Base-by-base conservation (phyloP, 2,329 filamentous ascomycete genomes). In the Diaporthe destruens region DNA sequence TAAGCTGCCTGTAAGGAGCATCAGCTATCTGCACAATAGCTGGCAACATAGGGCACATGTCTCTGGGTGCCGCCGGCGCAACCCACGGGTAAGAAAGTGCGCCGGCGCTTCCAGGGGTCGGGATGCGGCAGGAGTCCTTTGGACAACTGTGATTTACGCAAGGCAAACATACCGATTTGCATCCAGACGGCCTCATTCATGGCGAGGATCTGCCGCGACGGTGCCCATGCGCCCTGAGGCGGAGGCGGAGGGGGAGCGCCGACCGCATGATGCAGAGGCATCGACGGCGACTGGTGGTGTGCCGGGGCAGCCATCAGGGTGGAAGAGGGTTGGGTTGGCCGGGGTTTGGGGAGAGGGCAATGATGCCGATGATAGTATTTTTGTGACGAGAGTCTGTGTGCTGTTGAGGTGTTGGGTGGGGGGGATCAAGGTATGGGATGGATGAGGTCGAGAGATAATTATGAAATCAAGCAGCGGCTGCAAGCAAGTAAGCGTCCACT, bases 181-280 rank as follows among this genome's bases (percentile, higher is more conserved):
- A 97, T 88, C 96, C 96, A 98, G 71, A 97, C 91, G 63, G 89
- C 88, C 84, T 98, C 96, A 79, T 97, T 98, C 79, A 96, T 89
- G 8, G 90, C 86, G 7, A 90, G 87, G 69, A 98, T 90, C 80
- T 94, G 92, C 77, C 95, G 93, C 77, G 93, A 90, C 29, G 93
- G 88, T 65, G 89, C 85, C 77, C 89, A 90, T 77, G 82, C 84
- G 74, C 84, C 81, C 78, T 89, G 81, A 83, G 91, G 80, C 83
- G 88, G 80, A 84, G 88, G 74, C 86, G 90, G 89, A 74, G 88
- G 88, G 25, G 92, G 90, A 72, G 91, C 90, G 69, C 88, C 90
- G 29, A 74, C 72, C n/a, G 65, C 72, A 84, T 82, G 81, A 79
- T 87, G 87, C 86, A 90, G 87, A 78, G 89, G 88, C 84, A 95